Evolutionary conservation across 192 early-diverging fungal species (phyloP).

Genomic region (Anaeromyces robustus): DNA sequence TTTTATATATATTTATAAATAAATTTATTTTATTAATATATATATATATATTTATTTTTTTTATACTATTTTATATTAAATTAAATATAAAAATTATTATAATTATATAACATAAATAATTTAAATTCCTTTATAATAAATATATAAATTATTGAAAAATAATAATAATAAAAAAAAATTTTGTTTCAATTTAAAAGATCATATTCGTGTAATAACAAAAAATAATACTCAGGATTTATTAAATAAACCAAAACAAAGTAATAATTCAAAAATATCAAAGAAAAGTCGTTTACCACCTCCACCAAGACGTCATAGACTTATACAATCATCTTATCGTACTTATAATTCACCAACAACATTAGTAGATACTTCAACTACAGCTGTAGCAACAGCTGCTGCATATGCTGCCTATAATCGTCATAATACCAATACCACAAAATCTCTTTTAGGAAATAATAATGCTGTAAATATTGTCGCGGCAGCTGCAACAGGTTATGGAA

Average conservation of each 20-base stretch:
- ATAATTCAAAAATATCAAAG: not conserved
- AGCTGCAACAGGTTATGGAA: not conserved
- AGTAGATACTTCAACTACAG: not conserved
- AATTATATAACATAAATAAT: no score
- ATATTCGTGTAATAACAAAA: not conserved
- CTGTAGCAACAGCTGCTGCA: not conserved
- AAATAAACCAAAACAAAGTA: not conserved
- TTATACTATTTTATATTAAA: no score
- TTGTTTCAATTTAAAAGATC: no score
- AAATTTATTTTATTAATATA: no score
- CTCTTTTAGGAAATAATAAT: not conserved
- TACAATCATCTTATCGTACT: not conserved
- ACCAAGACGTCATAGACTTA: not conserved
- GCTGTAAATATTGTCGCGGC: not conserved
- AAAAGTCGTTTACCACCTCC: not conserved
- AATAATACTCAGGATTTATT: not conserved
- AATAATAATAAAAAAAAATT: no score
- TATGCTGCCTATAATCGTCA: not conserved
- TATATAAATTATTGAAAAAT: no score
- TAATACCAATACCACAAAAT: not conserved
- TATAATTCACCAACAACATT: not conserved
- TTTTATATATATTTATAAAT: no score
- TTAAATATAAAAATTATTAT: no score
- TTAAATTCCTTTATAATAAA: no score
- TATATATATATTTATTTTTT: no score